Base-by-base conservation (phyloP, 768 basidiomycete genomes). In the Kwoniella pini region DNA sequence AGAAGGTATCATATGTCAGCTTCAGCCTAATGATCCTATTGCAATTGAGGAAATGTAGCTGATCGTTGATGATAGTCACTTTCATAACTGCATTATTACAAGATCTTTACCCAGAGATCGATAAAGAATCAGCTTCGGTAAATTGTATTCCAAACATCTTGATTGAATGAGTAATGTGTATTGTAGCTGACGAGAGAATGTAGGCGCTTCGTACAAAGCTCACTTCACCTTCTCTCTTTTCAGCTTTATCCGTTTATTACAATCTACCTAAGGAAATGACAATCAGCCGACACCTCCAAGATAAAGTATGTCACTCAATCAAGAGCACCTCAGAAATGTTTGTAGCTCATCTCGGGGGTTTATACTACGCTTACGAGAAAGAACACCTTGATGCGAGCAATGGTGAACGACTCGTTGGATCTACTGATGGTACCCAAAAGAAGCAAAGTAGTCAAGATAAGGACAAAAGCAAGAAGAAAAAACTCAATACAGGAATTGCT, bases 241-340 rank as follows among this genome's bases (percentile, higher is more conserved):
- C 54, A 13, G 13, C 42, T 17, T 19, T 55, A 1, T 44, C 54
- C 15, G 30, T 44, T 2, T 21, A 55, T 19, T 55, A 55, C 17
- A 12, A 9, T 5, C n/a, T 45, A 2, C 54, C 40, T 22, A 12
- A 36, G 15, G 43, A 19, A 19, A 24, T 17, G 26, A 55, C 31
- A 1, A 50, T 50, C 27, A 50, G 48, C n/a, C 26, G 48, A 50
- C 33, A 55, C 22, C 11, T 55, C 24, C 17, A 33, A 12, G 28
- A 45, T 19, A 1, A n/a, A 17, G 31, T 17, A 2, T 13, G 54
- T 21, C n/a, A 33, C 7, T 50, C 48, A 15, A 54, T 54, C 53
- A 54, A 54, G 38, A 22, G n/a, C 24, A 54, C 53, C 24, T 24
- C 39, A 9, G 57, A 58, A 31, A 39, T 49, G 46, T 58, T 50